A percentile compares a stretch with the other conserved stretches of the same genome.
These are phyloP conservation scores for Kwoniella sp. DNA, from an alignment of 768 basidiomycete genomes.

Conservation along the genomic window DNA sequence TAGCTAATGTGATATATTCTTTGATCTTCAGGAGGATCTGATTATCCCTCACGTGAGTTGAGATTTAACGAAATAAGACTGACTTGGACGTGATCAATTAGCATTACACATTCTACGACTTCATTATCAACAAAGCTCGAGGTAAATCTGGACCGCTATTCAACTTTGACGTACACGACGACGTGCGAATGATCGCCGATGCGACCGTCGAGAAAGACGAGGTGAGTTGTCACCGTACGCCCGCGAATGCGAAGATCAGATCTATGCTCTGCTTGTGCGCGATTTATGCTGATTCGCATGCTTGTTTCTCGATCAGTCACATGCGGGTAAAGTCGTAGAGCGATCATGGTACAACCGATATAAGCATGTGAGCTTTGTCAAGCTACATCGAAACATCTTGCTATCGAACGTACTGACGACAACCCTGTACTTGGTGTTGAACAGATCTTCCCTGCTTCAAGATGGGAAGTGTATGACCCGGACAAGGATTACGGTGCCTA, in stretches of 20 bases:
- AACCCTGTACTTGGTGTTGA: neutral
- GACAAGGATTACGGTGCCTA: conserved; percentile 93
- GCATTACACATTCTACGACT: conserved; percentile 98
- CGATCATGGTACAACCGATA: conserved; percentile 92
- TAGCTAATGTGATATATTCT: neutral
- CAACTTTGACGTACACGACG: conserved; percentile 98
- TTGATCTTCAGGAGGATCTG: conserved; percentile 74
- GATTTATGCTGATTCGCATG: too few species aligned
- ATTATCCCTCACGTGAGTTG: conserved; percentile 88
- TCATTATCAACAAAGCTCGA: conserved; percentile 96
- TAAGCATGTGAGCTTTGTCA: conserved; percentile 62
- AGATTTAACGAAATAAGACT: neutral
- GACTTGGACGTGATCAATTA: too few species aligned
- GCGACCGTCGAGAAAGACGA: conserved; percentile 97
- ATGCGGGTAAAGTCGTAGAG: conserved; percentile 98
- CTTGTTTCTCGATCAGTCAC: conserved; percentile 57
- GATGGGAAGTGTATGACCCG: conserved; percentile 98
- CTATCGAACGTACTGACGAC: neutral
- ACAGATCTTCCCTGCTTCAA: conserved; percentile 89
- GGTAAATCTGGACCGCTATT: conserved; percentile 98
- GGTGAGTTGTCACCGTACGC: conserved; percentile 58
- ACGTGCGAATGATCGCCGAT: conserved; percentile 89
- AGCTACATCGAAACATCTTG: neutral
- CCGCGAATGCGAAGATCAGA: too few species aligned
- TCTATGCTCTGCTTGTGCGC: neutral